phyloP scores from a whole-genome alignment of 495 filamentous ascomycete species.

The Opeltia flavorubescens region DNA sequence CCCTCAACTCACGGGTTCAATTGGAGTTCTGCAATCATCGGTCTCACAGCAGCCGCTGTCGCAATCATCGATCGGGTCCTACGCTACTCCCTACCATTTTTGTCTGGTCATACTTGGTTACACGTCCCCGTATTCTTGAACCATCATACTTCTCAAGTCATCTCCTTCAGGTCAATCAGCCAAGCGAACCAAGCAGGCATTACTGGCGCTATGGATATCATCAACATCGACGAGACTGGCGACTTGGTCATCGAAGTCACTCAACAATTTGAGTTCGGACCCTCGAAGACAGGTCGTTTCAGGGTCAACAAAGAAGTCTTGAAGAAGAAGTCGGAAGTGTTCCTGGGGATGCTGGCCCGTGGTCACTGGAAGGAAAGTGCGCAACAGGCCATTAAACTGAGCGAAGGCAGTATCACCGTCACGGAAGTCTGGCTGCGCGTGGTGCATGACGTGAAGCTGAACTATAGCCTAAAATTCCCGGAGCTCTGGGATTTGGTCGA shows the following conservation, averaged over 20 bases:
- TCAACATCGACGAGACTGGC: not conserved
- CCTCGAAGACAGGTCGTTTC: not conserved
- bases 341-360: not conserved
- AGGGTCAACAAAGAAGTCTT: not conserved
- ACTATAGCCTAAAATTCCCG: not conserved
- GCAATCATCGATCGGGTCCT: too few relatives aligned
- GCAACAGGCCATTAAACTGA: not conserved
- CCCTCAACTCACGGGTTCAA: too few relatives aligned
- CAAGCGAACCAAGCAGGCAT: too few relatives aligned
- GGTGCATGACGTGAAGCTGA: not conserved
- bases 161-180: too few relatives aligned
- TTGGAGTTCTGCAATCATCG: too few relatives aligned
- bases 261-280: not conserved
- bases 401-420: not conserved
- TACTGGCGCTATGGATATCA: constrained; percentile 1
- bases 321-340: not conserved
- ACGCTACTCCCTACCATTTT: too few relatives aligned
- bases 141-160: too few relatives aligned
- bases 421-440: constrained; percentile 6
- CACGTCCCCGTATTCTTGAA: too few relatives aligned
- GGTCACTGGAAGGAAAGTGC: not conserved
- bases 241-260: not conserved
- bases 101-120: too few relatives aligned
- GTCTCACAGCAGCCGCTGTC: too few relatives aligned
- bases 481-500: constrained; percentile 6